Conservation (phyloP, 176 grass and related monocot species). For the Paspalum notatum region DNA sequence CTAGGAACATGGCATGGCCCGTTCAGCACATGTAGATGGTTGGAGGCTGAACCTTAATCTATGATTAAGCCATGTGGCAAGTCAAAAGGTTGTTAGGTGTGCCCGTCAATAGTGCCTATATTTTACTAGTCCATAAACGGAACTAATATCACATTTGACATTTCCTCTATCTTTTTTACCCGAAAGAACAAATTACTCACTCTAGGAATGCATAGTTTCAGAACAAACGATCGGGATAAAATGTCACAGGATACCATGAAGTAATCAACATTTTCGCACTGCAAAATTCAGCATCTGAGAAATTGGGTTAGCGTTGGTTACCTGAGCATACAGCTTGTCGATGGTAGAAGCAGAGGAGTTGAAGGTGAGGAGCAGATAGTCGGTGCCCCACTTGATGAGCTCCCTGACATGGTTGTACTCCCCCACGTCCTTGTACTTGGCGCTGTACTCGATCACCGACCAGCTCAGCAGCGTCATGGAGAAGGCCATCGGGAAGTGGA, state of each 20-base stretch:
- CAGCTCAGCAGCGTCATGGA: slow-evolving; percentile 96
- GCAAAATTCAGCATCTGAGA: not conserved
- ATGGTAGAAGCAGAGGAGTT: slow-evolving; percentile 77
- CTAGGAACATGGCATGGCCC: slow-evolving; percentile 27
- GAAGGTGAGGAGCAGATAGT: slow-evolving; percentile 92
- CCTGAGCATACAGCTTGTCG: slow-evolving; percentile 81
- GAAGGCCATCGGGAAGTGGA: slow-evolving; percentile 97
- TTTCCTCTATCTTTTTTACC: not conserved
- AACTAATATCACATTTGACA: not conserved
- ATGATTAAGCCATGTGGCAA: not conserved
- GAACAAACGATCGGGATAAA: not conserved
- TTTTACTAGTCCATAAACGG: not conserved
- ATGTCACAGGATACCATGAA: not conserved
- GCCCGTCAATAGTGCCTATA: slow-evolving; percentile 2
- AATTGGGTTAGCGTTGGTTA: slow-evolving; percentile 16
- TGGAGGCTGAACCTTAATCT: slow-evolving; percentile 21
- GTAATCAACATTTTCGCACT: not conserved
- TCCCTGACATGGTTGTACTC: slow-evolving; percentile 92
- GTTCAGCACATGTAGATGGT: slow-evolving; percentile 29
- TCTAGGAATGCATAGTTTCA: not conserved
- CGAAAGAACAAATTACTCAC: not conserved
- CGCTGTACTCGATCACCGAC: slow-evolving; percentile 89
- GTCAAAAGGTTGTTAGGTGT: slow-evolving; percentile 44
- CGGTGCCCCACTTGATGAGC: slow-evolving; percentile 96
- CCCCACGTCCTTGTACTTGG: slow-evolving; percentile 83